Evolutionary conservation across 192 early-diverging fungal genomes (phyloP).

Genomic region (Kickxella alabastrina): DNA sequence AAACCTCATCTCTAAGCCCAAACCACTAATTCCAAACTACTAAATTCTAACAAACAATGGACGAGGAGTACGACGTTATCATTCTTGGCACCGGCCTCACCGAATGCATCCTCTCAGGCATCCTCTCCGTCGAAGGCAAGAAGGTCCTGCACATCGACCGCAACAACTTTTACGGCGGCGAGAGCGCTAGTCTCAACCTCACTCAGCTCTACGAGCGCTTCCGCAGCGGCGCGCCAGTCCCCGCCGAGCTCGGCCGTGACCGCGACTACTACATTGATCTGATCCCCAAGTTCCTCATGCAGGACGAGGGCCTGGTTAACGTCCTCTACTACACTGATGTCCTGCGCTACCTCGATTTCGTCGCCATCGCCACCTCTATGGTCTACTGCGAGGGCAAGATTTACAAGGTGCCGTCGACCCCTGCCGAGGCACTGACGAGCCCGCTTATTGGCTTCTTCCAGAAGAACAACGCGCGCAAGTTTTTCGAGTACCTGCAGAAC

Average conservation of each 20-base stretch:
- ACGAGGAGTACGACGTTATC: slow-evolving; percentile 87
- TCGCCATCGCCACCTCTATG: slow-evolving; percentile 89
- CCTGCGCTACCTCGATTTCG: slow-evolving; percentile 97
- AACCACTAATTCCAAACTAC: too few species aligned
- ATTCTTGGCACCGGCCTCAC: slow-evolving; percentile 86
- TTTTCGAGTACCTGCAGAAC: slow-evolving; percentile 93
- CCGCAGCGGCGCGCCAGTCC: slow-evolving; percentile 53
- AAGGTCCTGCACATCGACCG: slow-evolving; percentile 90
- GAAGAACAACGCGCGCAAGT: slow-evolving; percentile 87
- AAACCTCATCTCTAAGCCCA: too few species aligned
- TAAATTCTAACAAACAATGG: too few species aligned
- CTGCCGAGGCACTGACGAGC: slow-evolving; percentile 77
- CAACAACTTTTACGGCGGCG: slow-evolving; percentile 98
- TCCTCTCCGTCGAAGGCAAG: slow-evolving; percentile 86
- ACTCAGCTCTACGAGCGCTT: slow-evolving; percentile 83
- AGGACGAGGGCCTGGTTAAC: slow-evolving; percentile 93
- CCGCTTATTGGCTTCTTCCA: slow-evolving; percentile 93
- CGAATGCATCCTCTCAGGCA: slow-evolving; percentile 84
- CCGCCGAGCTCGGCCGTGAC: slow-evolving; percentile 59
- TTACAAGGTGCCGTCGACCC: slow-evolving; percentile 91
- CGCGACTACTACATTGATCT: slow-evolving; percentile 97
- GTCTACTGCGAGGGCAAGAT: slow-evolving; percentile 89
- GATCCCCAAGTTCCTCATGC: slow-evolving; percentile 99
- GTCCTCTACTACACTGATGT: slow-evolving; percentile 98
- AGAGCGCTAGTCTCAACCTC: slow-evolving; percentile 92